Base-by-base conservation (phyloP, 179 eudicot species). In the Monotropa hypopitys region DNA sequence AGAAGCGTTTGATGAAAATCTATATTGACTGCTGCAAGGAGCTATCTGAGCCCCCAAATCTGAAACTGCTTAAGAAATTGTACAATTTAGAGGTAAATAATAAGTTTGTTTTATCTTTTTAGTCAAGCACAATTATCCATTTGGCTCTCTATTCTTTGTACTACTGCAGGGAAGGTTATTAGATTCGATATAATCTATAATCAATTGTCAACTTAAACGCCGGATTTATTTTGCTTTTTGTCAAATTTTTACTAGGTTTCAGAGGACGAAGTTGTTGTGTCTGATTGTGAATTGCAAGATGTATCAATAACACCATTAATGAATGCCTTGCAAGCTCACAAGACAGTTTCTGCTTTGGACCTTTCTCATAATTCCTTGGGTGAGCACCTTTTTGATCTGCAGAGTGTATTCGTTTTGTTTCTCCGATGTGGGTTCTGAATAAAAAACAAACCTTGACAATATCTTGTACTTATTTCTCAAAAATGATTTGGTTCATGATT, bases 311-410 rank as follows among this genome's bases (percentile, higher is more conserved):
- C 85, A 53, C 99, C 99, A 74, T 80, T 93, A 73, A 69, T 96
- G 74, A 88, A 89, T 84, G 98, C 99, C 42, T 84, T 96, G 82
- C 84, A 87, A 76, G 85, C 87, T 76, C 94, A 91, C 83, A 88
- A 86, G 79, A 85, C 92, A 50, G 80, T 91, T 57, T 86, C 97
- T 54, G 85, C 86, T 67, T 76, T 96, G 81, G 87, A 96, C 86
- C 87, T 93, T 77, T 96, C 99, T 69, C 99, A 96, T 80, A 96
- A 96, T 85, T 77, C 83, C 84, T 78, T 96, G 81, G 99, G 99
- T 93, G 88, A 76, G 51, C 16, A 65, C 42, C 28, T 49, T 68
- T 50, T 68, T 50, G 6, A 2, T 61, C 59, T 73, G 7, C 69
- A 0, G 62, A 4, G 66, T 33, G 9, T 73, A 2, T 66, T 20